Conservation (phyloP, 164 flowering plant species). For the Euptelea pleiosperma region DNA sequence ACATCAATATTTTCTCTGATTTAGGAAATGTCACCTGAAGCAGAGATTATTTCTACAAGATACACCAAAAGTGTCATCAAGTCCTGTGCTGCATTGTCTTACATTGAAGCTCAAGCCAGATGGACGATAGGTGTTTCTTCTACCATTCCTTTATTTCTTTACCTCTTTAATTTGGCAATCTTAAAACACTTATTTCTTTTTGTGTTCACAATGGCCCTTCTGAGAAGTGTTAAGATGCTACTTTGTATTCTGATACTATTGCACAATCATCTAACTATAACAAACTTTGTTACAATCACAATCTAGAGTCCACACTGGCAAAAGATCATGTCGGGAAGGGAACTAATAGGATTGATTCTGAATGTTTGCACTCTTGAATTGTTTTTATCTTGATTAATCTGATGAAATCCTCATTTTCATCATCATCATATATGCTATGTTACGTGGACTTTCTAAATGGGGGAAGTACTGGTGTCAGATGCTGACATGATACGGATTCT, state of each 20-base stretch:
- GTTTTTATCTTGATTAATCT: too few relatives aligned
- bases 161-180: slow-evolving; percentile 2
- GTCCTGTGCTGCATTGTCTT: slow-evolving; percentile 95
- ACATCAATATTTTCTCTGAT: slow-evolving; percentile 13
- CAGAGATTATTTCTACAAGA: slow-evolving; percentile 81
- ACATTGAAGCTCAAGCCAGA: slow-evolving; percentile 99
- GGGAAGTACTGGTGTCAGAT: too few relatives aligned
- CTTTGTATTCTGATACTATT: neutral
- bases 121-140: slow-evolving; percentile 82
- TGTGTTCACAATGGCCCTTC: neutral
- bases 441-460: too few relatives aligned
- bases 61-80: slow-evolving; percentile 90
- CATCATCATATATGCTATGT: too few relatives aligned
- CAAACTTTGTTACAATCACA: neutral
- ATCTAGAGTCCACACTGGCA: too few relatives aligned
- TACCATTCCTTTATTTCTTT: neutral
- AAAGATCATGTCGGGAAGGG: too few relatives aligned
- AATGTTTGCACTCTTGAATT: too few relatives aligned
- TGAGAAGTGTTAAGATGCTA: neutral
- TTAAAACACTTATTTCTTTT: neutral
- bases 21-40: slow-evolving; percentile 95
- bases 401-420: too few relatives aligned
- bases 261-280: neutral
- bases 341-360: too few relatives aligned
- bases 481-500: too few relatives aligned